phyloP scores from a whole-genome alignment of 2,329 filamentous ascomycete genomes.

The Aureobasidium vineae region DNA sequence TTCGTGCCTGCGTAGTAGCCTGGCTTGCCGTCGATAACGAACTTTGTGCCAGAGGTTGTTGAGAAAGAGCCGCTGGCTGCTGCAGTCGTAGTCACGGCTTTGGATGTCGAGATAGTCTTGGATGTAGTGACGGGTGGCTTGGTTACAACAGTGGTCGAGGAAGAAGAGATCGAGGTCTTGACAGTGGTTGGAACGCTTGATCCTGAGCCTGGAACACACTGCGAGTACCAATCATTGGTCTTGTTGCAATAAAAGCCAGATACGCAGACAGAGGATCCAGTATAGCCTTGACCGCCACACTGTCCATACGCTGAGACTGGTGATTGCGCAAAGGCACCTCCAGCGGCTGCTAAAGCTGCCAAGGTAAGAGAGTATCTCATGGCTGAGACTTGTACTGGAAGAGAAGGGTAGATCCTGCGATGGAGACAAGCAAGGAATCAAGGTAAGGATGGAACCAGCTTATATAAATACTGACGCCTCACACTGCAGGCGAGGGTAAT shows the following conservation, averaged over 20 bases:
- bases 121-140: conserved; percentile 16
- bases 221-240: conserved; percentile 49
- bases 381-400: not conserved
- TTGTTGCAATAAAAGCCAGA: conserved; percentile 43
- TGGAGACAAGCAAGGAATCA: not conserved
- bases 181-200: conserved; percentile 7
- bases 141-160: not conserved
- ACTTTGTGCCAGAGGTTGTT: conserved; percentile 34
- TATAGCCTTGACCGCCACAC: conserved; percentile 48
- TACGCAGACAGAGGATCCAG: conserved; percentile 44
- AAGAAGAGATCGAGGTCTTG: not conserved
- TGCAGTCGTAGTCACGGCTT: conserved; percentile 9
- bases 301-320: conserved; percentile 41
- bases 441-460: not conserved
- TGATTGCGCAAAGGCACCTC: conserved; percentile 17
- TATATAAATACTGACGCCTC: not conserved
- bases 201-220: conserved; percentile 39
- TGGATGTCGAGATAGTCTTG: conserved; percentile 8
- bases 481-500: too few species aligned
- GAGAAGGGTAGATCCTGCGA: not conserved
- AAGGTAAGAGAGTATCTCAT: conserved; percentile 2
- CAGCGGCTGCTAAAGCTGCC: conserved; percentile 4
- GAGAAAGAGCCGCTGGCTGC: conserved; percentile 27
- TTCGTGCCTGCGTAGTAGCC: conserved; percentile 56
- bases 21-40: conserved; percentile 47